A percentile compares a stretch with the other conserved stretches of the same genome.
Evolutionary conservation across 768 basidiomycete species (phyloP).

Genomic region (Lactarius tabidus): DNA sequence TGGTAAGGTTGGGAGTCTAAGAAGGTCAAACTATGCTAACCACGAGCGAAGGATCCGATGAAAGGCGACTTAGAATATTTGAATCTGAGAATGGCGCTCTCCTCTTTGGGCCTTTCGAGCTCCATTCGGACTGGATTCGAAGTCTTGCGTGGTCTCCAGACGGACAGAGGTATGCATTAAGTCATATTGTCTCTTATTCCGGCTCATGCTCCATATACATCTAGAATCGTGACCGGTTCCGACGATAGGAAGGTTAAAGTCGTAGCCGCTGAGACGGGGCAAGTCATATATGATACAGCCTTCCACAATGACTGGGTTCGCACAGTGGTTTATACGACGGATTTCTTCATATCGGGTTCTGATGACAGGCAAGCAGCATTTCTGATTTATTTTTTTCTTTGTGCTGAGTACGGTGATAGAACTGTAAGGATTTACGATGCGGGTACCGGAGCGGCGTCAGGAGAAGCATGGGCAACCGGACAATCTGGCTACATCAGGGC

Average conservation of each 20-base stretch:
- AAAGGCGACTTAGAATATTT: slow-evolving; percentile 28
- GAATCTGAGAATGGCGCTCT: slow-evolving; percentile 27
- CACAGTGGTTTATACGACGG: slow-evolving; percentile 1
- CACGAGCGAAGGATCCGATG: slow-evolving; percentile 16
- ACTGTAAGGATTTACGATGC: slow-evolving; percentile 20
- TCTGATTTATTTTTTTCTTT: neutral
- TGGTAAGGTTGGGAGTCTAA: neutral
- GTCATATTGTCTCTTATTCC: neutral
- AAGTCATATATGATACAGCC: slow-evolving; percentile 8
- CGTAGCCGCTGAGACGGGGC: slow-evolving; percentile 5
- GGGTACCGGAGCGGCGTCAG: slow-evolving; percentile 2
- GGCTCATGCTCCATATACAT: neutral
- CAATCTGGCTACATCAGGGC: slow-evolving; percentile 19
- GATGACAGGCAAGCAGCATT: slow-evolving; percentile 5
- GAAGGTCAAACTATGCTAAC: neutral
- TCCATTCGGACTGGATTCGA: slow-evolving; percentile 24
- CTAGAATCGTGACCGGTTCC: slow-evolving; percentile 17
- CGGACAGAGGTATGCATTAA: slow-evolving; percentile 5
- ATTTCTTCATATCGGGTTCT: slow-evolving; percentile 13
- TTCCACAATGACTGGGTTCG: slow-evolving; percentile 20
- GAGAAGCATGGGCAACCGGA: slow-evolving; percentile 12
- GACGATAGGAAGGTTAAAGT: slow-evolving; percentile 19
- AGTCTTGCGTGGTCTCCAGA: slow-evolving; percentile 32
- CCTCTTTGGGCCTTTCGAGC: slow-evolving; percentile 22
- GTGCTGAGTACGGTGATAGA: neutral